Evolutionary conservation across 2,329 filamentous ascomycete genomes (phyloP).

Genomic region (Pezicula neosporulosa): DNA sequence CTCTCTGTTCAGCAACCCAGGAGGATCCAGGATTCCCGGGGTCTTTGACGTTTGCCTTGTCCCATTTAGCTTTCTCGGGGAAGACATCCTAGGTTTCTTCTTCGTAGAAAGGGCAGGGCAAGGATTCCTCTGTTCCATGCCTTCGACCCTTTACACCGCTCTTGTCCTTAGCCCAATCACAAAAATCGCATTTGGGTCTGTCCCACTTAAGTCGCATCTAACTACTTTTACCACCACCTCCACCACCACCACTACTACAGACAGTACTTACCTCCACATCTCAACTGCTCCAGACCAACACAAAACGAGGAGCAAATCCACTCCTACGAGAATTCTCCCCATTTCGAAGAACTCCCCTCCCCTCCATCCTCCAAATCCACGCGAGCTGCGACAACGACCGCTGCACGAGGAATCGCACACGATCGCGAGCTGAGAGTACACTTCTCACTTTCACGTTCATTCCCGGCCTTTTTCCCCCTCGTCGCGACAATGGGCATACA

Average conservation of each 20-base stretch:
- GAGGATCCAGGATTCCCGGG: too few relatives aligned
- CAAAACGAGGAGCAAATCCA: not conserved
- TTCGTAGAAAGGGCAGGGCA: too few relatives aligned
- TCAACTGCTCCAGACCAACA: not conserved
- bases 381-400: not conserved
- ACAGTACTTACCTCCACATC: not conserved
- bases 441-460: not conserved
- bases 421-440: not conserved
- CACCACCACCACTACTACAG: not conserved
- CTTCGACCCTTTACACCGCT: not conserved
- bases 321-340: not conserved
- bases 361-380: too few relatives aligned
- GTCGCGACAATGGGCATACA: slow-evolving; percentile 18
- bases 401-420: not conserved
- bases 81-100: too few relatives aligned
- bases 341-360: not conserved
- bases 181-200: not conserved
- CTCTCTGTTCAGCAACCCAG: too few relatives aligned
- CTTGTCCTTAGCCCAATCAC: not conserved
- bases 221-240: not conserved
- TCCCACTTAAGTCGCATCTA: not conserved
- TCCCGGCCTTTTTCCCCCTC: slow-evolving; percentile 2
- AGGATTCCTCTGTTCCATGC: too few relatives aligned
- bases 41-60: too few relatives aligned
- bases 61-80: too few relatives aligned